phyloP scores from a whole-genome alignment of 257 asterid species.

The Nicotiana benthamiana region DNA sequence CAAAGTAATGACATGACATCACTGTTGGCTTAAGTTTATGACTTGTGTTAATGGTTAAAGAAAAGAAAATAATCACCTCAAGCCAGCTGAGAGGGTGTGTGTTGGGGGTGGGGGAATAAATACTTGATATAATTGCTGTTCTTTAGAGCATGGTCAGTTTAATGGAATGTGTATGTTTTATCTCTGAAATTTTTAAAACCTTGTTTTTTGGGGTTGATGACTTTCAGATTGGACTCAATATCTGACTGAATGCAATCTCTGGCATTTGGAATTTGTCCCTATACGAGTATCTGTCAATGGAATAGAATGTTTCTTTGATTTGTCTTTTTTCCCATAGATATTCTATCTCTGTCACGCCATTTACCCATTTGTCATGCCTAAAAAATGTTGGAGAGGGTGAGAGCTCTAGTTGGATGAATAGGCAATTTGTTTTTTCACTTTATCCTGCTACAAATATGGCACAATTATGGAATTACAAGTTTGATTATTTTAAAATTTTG shows the following conservation, averaged over 20 bases:
- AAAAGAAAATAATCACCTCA: background rate
- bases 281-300: background rate
- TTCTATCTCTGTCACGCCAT: background rate
- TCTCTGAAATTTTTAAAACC: background rate
- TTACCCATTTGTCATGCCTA: background rate
- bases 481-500: background rate
- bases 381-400: background rate
- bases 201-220: background rate
- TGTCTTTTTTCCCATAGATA: background rate
- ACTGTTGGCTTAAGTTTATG: background rate
- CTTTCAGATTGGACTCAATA: background rate
- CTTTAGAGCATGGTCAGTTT: background rate
- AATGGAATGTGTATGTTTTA: background rate
- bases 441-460: background rate
- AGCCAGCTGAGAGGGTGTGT: background rate
- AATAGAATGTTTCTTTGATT: background rate
- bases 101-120: background rate
- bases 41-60: background rate
- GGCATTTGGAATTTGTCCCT: background rate
- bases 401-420: background rate
- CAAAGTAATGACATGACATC: background rate
- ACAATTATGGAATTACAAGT: constrained; percentile 9
- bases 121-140: background rate
- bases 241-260: background rate
- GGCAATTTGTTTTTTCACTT: background rate